phyloP scores from a whole-genome alignment of 202 grass and related monocot species.

The Carex arenaria region DNA sequence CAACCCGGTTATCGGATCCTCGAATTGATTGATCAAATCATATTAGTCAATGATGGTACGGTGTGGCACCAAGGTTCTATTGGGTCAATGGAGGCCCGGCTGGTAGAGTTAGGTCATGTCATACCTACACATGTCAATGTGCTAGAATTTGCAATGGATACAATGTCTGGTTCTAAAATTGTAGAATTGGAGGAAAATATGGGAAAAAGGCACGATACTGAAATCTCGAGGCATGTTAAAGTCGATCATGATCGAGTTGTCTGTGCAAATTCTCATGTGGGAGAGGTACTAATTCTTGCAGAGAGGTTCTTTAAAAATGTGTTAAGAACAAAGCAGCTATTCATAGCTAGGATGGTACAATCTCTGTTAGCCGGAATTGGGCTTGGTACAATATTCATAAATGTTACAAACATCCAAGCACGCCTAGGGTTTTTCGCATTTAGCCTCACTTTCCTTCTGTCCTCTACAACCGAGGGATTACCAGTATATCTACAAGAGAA shows the following conservation, averaged over 20 bases:
- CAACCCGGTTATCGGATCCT: slow-evolving; percentile 91
- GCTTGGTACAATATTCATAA: slow-evolving; percentile 77
- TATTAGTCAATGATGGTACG: slow-evolving; percentile 62
- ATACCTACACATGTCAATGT: slow-evolving; percentile 84
- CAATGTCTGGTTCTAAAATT: slow-evolving; percentile 31
- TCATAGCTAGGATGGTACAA: slow-evolving; percentile 73
- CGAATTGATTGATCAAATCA: slow-evolving; percentile 64
- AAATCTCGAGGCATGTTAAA: slow-evolving; percentile 2
- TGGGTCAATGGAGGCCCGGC: slow-evolving; percentile 38
- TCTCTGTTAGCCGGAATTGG: slow-evolving; percentile 51
- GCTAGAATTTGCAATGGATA: slow-evolving; percentile 85
- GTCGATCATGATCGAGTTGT: slow-evolving; percentile 20
- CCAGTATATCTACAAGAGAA: slow-evolving; percentile 88
- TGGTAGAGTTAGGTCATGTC: slow-evolving; percentile 46
- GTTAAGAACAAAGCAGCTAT: slow-evolving; percentile 60
- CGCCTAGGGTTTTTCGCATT: slow-evolving; percentile 93
- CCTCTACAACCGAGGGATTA: slow-evolving; percentile 75
- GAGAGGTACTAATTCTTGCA: slow-evolving; percentile 46
- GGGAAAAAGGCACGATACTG: not conserved
- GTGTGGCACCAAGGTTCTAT: slow-evolving; percentile 71
- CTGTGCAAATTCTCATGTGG: slow-evolving; percentile 54
- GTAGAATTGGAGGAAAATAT: slow-evolving; percentile 3
- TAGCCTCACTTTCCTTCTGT: slow-evolving; percentile 86
- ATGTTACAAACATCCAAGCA: slow-evolving; percentile 54
- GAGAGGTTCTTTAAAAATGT: slow-evolving; percentile 58